Conservation (phyloP, 352 stramenopile species). For the Globisporangium perplexum region DNA sequence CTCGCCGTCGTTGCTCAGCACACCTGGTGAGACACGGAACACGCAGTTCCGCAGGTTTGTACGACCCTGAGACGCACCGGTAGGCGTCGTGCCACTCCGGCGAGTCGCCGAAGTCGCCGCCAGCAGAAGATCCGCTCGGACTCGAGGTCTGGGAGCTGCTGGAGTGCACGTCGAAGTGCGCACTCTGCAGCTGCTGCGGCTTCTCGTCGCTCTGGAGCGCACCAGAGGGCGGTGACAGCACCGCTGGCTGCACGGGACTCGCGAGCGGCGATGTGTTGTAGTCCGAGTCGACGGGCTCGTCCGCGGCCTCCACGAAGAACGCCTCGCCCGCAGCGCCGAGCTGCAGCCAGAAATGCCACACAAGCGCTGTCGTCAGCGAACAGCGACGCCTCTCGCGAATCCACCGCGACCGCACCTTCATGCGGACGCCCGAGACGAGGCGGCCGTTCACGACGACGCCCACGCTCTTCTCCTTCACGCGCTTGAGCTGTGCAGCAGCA, state of each 20-base stretch:
- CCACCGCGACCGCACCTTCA: slow-evolving; percentile 71
- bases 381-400: not conserved
- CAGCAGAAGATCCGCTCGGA: slow-evolving; percentile 3
- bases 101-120: not conserved
- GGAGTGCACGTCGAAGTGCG: slow-evolving; percentile 2
- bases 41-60: too few species aligned
- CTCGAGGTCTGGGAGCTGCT: slow-evolving; percentile 3
- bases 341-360: slow-evolving; percentile 10
- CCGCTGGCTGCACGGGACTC: slow-evolving; percentile 22
- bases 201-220: not conserved
- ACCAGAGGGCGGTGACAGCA: slow-evolving; percentile 1
- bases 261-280: slow-evolving; percentile 58
- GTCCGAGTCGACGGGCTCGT: slow-evolving; percentile 52
- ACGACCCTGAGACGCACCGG: slow-evolving; percentile 15
- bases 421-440: slow-evolving; percentile 41
- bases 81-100: slow-evolving; percentile 30
- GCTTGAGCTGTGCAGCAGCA: slow-evolving; percentile 18
- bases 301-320: slow-evolving; percentile 68
- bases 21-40: too few species aligned
- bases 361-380: too few species aligned
- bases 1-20: too few species aligned
- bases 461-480: slow-evolving; percentile 38
- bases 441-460: slow-evolving; percentile 56
- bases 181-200: slow-evolving; percentile 1
- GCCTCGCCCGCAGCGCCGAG: slow-evolving; percentile 58